Evolutionary conservation across 176 grass and related monocot genomes (phyloP).

Genomic region (Leersia perrieri): DNA sequence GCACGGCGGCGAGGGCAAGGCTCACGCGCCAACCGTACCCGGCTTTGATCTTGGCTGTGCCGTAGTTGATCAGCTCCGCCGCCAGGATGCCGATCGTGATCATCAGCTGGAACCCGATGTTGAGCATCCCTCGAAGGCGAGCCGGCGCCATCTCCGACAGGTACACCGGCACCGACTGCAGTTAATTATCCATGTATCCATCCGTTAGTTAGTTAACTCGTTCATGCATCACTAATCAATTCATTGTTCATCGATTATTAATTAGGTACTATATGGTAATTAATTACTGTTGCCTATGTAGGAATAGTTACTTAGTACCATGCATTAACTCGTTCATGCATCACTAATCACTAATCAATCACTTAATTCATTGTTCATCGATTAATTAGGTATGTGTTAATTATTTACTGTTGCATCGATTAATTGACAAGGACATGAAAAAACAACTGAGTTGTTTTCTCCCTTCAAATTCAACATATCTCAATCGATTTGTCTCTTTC

Average conservation of each 20-base stretch:
- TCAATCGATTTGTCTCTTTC: neutral
- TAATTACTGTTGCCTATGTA: too few relatives aligned
- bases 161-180: slow-evolving; percentile 92
- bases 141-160: slow-evolving; percentile 97
- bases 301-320: too few relatives aligned
- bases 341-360: too few relatives aligned
- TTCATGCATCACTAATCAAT: too few relatives aligned
- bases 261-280: too few relatives aligned
- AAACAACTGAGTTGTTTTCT: neutral
- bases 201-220: neutral
- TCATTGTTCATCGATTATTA: too few relatives aligned
- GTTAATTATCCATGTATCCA: neutral
- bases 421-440: neutral
- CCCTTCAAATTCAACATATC: neutral
- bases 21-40: slow-evolving; percentile 89
- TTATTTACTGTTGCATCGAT: neutral
- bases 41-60: slow-evolving; percentile 74
- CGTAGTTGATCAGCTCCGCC: slow-evolving; percentile 87
- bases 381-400: too few relatives aligned
- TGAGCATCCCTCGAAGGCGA: slow-evolving; percentile 82
- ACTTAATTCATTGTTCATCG: neutral
- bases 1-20: slow-evolving; percentile 79
- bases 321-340: too few relatives aligned
- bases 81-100: slow-evolving; percentile 91
- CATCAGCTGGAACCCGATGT: slow-evolving; percentile 99